Evolutionary conservation across 805 yeast species (phyloP).

Genomic region (Metschnikowia chrysomelidarum): DNA sequence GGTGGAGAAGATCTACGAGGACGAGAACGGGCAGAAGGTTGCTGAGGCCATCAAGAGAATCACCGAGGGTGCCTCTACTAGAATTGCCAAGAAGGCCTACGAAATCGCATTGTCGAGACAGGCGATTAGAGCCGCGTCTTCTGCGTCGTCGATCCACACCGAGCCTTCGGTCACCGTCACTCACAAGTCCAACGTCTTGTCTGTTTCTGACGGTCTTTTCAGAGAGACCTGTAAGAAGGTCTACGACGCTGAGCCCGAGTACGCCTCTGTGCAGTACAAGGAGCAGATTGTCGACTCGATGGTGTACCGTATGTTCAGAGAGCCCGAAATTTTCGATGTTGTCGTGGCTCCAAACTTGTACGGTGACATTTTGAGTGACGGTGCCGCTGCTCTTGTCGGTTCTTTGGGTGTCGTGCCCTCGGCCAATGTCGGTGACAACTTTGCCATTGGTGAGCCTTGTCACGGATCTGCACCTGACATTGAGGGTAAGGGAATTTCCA

Average conservation of each 20-base stretch:
- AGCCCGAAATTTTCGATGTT: slow-evolving; percentile 95
- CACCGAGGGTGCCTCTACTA: slow-evolving; percentile 78
- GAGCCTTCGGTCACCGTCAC: slow-evolving; percentile 81
- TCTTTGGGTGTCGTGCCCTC: slow-evolving; percentile 97
- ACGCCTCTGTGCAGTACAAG: slow-evolving; percentile 62
- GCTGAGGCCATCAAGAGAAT: slow-evolving; percentile 99
- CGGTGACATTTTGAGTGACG: slow-evolving; percentile 95
- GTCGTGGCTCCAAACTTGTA: slow-evolving; percentile 98
- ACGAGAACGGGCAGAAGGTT: slow-evolving; percentile 78
- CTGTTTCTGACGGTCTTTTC: slow-evolving; percentile 92
- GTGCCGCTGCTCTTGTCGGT: slow-evolving; percentile 98
- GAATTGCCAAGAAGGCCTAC: slow-evolving; percentile 87
- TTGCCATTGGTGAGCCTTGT: slow-evolving; percentile 98
- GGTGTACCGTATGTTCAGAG: slow-evolving; percentile 99
- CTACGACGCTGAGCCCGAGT: slow-evolving; percentile 59
- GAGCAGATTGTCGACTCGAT: slow-evolving; percentile 99
- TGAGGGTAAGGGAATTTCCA: slow-evolving; percentile 90
- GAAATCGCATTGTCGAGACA: slow-evolving; percentile 93
- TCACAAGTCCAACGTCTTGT: slow-evolving; percentile 93
- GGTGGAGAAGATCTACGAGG: slow-evolving; percentile 77
- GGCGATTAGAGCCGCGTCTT: slow-evolving; percentile 60
- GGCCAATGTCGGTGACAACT: slow-evolving; percentile 94
- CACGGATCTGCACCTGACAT: slow-evolving; percentile 99
- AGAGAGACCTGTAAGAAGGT: slow-evolving; percentile 76
- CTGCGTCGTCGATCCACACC: slow-evolving; percentile 36